Evolutionary conservation across 768 basidiomycete species (phyloP).

Genomic region (Crucibulum laeve): DNA sequence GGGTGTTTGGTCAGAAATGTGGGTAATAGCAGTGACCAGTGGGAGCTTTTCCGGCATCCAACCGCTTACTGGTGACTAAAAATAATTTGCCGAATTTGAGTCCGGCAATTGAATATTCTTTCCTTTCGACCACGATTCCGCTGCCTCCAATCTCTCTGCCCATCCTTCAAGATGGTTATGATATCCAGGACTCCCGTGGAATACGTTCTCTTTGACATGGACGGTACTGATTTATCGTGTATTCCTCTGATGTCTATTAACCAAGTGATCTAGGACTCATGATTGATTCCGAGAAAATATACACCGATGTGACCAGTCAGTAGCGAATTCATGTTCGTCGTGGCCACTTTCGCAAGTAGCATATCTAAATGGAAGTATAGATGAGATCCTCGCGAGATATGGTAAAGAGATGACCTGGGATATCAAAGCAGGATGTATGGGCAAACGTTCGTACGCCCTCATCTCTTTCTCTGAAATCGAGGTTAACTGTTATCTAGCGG

Average conservation of each 20-base stretch:
- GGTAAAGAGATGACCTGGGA: constrained; percentile 85
- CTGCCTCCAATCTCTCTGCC: no score
- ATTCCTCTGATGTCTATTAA: constrained; percentile 1
- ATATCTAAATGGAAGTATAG: constrained; percentile 25
- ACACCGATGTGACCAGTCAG: constrained; percentile 76
- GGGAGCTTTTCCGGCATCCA: no score
- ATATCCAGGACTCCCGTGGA: no score
- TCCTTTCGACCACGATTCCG: no score
- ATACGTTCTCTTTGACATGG: no score
- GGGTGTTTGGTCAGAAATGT: no score
- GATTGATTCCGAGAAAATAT: constrained; percentile 75
- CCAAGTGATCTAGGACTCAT: constrained; percentile 46
- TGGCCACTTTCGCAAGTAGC: constrained; percentile 2
- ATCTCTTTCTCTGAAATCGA: constrained; percentile 1
- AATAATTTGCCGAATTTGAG: no score
- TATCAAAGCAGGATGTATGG: constrained; percentile 87
- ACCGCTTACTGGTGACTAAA: no score
- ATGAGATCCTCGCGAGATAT: constrained; percentile 66
- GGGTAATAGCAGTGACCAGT: no score
- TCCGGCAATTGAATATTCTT: no score
- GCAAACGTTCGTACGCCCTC: constrained; percentile 49
- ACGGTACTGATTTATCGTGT: constrained; percentile 3
- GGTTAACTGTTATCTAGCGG: constrained; percentile 37
- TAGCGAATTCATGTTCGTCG: constrained; percentile 10
- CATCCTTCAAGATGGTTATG: no score